Evolutionary conservation across 2,329 filamentous ascomycete genomes (phyloP).

Genomic region (Apiospora rasikravindrae): DNA sequence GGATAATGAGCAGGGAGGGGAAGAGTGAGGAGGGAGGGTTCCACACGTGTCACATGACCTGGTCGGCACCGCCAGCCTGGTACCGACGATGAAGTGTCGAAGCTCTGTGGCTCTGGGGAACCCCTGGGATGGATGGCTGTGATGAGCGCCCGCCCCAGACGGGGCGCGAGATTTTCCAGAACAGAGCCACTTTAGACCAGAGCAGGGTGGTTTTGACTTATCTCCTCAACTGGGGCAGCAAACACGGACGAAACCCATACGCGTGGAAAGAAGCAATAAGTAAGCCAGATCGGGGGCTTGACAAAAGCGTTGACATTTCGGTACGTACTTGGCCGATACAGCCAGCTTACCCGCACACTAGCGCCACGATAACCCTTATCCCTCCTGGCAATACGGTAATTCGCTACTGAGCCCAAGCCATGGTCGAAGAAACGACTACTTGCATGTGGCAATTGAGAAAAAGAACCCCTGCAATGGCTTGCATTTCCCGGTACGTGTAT

Average conservation of each 20-base stretch:
- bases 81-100: slow-evolving; percentile 10
- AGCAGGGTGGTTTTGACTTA: neutral
- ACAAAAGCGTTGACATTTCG: slow-evolving; percentile 1
- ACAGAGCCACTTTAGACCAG: slow-evolving; percentile 2
- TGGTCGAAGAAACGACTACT: neutral
- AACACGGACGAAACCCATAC: neutral
- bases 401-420: neutral
- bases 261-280: neutral
- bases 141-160: neutral
- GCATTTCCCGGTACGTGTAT: neutral
- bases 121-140: neutral
- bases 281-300: neutral
- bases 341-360: neutral
- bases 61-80: neutral
- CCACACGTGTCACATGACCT: slow-evolving; percentile 13
- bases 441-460: neutral
- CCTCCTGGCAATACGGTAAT: neutral
- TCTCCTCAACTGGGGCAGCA: slow-evolving; percentile 6
- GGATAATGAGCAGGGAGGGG: neutral
- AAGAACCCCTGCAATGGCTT: slow-evolving; percentile 16
- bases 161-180: neutral
- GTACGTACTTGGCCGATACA: neutral
- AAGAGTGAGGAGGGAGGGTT: neutral
- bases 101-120: slow-evolving; percentile 14
- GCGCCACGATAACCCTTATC: neutral